Base-by-base conservation (phyloP, 2,329 filamentous ascomycete species). In the Coniochaeta sp. region DNA sequence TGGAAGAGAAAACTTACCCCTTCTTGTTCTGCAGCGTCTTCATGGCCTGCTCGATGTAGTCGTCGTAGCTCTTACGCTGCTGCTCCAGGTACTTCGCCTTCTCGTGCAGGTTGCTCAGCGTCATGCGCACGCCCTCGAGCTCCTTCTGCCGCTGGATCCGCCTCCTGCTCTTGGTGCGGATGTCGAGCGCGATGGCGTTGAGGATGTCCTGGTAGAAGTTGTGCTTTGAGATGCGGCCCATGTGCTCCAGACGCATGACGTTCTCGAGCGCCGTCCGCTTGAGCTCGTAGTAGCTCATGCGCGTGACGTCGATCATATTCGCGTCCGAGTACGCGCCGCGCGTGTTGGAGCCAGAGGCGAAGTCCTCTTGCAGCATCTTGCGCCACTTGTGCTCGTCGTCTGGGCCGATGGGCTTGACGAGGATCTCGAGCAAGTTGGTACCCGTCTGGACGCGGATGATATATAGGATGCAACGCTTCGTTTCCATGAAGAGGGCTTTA, bases 31-130 rank as follows among this genome's bases (percentile, higher is more conserved):
- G 94, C 53, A 99, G 77, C 4, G 95, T 99, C 54, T 91, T 80
- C 89, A 99, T 96, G 48, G 94, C 92, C 68, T 96, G 91, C 72
- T 99, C 95, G 64, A 99, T 96, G 71, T 99, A 99, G 72, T 99
- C 91, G 66, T 99, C 96, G 72, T 99, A 99, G 58, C 86, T 94
- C 77, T 96, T 96, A 55, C 95, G 82, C 71, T 99, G 94, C 60
- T 91, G 87, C 65, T 99, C 94, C 9, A 99, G 80, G 70, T 95
- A 99, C 58, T 84, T 82, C 32, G 92, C 91, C 72, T 99, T 94
- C 60, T 91, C 83, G 67, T 89, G 85, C 55, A 95, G 72, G 57
- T 91, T 89, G 40, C 77, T 70, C 14, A 94, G 75, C 1, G 89
- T 94, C 53, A 87, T 74, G 26, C 86, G 80, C 20, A 92, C 89